Conservation (phyloP, 2,329 filamentous ascomycete genomes). For the Graphilbum sp. region DNA sequence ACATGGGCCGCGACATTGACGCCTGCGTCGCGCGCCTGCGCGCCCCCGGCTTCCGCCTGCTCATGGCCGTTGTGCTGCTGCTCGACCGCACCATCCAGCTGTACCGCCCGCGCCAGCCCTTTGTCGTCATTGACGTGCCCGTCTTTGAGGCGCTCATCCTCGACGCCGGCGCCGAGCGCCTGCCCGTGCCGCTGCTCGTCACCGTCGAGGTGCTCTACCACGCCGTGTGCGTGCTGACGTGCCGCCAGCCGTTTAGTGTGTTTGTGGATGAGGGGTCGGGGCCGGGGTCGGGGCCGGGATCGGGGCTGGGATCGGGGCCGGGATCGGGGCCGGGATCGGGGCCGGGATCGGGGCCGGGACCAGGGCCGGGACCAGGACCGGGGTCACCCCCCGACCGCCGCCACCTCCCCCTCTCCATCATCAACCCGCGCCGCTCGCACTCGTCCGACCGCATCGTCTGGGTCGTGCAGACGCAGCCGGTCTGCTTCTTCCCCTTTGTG, state of each 20-base stretch:
- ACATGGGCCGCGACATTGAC: conserved; percentile 37
- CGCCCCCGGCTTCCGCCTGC: conserved; percentile 37
- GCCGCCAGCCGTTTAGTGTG: conserved; percentile 26
- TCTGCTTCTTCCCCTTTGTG: conserved; percentile 39
- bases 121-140: conserved; percentile 34
- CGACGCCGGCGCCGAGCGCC: conserved; percentile 32
- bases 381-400: conserved; percentile 16
- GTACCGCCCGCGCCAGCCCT: conserved; percentile 37
- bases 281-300: conserved; percentile 8
- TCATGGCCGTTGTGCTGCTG: conserved; percentile 35
- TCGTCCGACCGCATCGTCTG: conserved; percentile 41
- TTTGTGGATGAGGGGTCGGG: too few relatives aligned
- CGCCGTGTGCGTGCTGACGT: conserved; percentile 45
- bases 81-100: conserved; percentile 43
- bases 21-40: conserved; percentile 30
- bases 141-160: conserved; percentile 42
- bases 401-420: conserved; percentile 27
- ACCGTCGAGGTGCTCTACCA: conserved; percentile 49
- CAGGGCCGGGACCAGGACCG: too few relatives aligned
- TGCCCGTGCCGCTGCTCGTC: conserved; percentile 31
- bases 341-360: conserved; percentile 8
- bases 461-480: conserved; percentile 33
- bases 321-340: too few relatives aligned
- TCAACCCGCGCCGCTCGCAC: conserved; percentile 40
- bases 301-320: too few relatives aligned